A percentile compares a stretch with the other conserved stretches of the same genome.
These are phyloP conservation scores for Ophiocytium majus DNA, from an alignment of 352 stramenopile species.

Conservation along the genomic window DNA sequence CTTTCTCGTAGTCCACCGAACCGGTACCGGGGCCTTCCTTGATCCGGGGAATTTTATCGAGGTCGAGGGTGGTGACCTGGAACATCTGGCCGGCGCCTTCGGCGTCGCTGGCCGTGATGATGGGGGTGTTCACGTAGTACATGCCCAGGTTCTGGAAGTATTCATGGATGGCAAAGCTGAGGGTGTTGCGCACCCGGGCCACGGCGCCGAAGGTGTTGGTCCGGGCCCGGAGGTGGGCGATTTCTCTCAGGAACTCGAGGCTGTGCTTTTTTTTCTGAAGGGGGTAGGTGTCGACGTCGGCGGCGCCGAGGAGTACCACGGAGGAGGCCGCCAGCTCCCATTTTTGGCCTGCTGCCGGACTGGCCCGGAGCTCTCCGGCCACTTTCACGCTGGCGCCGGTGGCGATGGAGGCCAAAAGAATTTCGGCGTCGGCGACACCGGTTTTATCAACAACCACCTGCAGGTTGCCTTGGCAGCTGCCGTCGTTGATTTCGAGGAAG, in stretches of 20 bases:
- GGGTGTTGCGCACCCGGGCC: conserved; percentile 85
- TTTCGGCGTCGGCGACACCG: no score
- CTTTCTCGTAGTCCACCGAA: conserved; percentile 80
- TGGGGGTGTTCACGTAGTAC: conserved; percentile 87
- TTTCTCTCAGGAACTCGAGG: conserved; percentile 83
- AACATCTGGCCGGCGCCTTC: conserved; percentile 97
- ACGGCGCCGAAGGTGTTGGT: conserved; percentile 81
- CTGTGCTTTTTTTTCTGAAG: conserved; percentile 87
- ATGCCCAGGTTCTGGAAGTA: conserved; percentile 88
- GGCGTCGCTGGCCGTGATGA: conserved; percentile 93
- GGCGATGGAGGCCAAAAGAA: no score
- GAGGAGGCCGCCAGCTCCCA: conserved; percentile 80
- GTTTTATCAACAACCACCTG: no score
- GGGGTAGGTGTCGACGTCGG: conserved; percentile 67
- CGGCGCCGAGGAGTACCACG: conserved; percentile 73
- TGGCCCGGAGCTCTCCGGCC: conserved; percentile 73
- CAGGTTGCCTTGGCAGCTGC: no score
- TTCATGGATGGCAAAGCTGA: conserved; percentile 85
- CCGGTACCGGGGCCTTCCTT: no score
- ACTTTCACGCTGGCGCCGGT: conserved; percentile 60
- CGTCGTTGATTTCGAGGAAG: no score
- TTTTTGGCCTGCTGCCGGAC: conserved; percentile 74
- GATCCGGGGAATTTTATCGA: conserved; percentile 57
- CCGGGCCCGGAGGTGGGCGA: conserved; percentile 85
- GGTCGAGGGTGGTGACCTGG: conserved; percentile 81